phyloP scores from a whole-genome alignment of 2,329 filamentous ascomycete species.

The Coniochaeta sp. region DNA sequence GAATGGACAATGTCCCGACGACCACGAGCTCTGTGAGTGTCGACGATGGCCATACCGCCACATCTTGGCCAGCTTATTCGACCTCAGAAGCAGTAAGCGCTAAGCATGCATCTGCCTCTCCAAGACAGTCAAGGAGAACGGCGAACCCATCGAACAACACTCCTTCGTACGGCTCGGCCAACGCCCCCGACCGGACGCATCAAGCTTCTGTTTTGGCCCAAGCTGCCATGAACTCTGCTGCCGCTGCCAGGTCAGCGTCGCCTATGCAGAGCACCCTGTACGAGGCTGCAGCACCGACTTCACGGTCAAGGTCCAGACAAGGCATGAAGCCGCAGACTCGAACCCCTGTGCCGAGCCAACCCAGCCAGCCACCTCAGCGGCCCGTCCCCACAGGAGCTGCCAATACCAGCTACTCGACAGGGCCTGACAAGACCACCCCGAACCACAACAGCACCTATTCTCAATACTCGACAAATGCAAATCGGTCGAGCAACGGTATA shows the following conservation, averaged over 20 bases:
- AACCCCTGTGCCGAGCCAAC: constrained; percentile 16
- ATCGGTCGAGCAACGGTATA: constrained; percentile 14
- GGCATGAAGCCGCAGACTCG: constrained; percentile 20
- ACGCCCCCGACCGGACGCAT: neutral
- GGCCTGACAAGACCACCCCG: constrained; percentile 7
- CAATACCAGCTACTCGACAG: neutral
- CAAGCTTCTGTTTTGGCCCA: neutral
- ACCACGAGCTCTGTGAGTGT: neutral
- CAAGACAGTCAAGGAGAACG: neutral
- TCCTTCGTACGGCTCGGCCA: neutral
- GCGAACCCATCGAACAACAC: neutral
- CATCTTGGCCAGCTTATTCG: neutral
- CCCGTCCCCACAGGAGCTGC: constrained; percentile 5
- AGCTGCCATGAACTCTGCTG: constrained; percentile 9
- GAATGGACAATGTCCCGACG: neutral
- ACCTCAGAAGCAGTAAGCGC: neutral
- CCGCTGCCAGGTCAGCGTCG: constrained; percentile 13
- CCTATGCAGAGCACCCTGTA: constrained; percentile 17
- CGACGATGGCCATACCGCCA: neutral
- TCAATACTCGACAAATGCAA: constrained; percentile 12
- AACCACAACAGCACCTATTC: constrained; percentile 13
- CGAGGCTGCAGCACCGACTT: constrained; percentile 19
- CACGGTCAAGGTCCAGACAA: constrained; percentile 26
- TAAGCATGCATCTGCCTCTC: neutral
- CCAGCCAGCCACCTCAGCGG: constrained; percentile 10